Percentiles rank a stretch among this genome's conserved stretches.
These are phyloP conservation scores for Peronosclerospora sorghi DNA, from an alignment of 352 stramenopile genomes.

Conservation along the genomic window DNA sequence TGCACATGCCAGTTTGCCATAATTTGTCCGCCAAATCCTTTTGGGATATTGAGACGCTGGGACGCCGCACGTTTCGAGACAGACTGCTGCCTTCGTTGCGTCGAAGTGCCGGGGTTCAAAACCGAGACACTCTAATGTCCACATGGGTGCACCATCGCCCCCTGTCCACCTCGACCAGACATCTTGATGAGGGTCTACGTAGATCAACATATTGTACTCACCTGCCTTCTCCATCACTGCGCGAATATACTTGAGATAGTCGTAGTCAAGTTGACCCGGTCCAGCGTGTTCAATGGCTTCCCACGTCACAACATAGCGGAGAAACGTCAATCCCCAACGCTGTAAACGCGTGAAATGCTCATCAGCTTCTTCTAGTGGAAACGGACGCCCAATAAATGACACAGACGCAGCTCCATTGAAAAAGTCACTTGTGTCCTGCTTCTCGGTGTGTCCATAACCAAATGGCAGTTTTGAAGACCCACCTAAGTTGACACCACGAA, in stretches of 20 bases:
- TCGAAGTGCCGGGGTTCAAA: slow-evolving; percentile 70
- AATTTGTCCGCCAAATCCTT: slow-evolving; percentile 90
- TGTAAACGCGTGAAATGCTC: slow-evolving; percentile 66
- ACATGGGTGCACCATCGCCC: slow-evolving; percentile 82
- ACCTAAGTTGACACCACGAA: slow-evolving; percentile 83
- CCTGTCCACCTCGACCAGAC: slow-evolving; percentile 88
- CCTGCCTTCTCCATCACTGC: slow-evolving; percentile 43
- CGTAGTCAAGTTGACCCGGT: slow-evolving; percentile 68
- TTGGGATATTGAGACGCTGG: slow-evolving; percentile 63
- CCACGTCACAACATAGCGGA: slow-evolving; percentile 84
- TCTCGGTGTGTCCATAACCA: slow-evolving; percentile 43
- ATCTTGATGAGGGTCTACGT: slow-evolving; percentile 87
- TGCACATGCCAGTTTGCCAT: slow-evolving; percentile 81
- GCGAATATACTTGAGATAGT: slow-evolving; percentile 77
- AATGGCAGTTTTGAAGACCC: slow-evolving; percentile 81
- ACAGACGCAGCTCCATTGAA: slow-evolving; percentile 41
- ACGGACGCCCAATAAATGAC: slow-evolving; percentile 68
- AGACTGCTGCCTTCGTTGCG: slow-evolving; percentile 61
- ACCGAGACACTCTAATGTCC: slow-evolving; percentile 76
- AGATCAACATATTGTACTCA: slow-evolving; percentile 60
- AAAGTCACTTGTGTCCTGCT: slow-evolving; percentile 25
- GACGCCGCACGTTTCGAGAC: slow-evolving; percentile 44
- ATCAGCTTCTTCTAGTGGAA: slow-evolving; percentile 71
- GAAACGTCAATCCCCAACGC: slow-evolving; percentile 74
- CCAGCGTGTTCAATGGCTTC: slow-evolving; percentile 84